phyloP scores from a whole-genome alignment of 305 asterid genomes.

The Fraxinus platypoda region DNA sequence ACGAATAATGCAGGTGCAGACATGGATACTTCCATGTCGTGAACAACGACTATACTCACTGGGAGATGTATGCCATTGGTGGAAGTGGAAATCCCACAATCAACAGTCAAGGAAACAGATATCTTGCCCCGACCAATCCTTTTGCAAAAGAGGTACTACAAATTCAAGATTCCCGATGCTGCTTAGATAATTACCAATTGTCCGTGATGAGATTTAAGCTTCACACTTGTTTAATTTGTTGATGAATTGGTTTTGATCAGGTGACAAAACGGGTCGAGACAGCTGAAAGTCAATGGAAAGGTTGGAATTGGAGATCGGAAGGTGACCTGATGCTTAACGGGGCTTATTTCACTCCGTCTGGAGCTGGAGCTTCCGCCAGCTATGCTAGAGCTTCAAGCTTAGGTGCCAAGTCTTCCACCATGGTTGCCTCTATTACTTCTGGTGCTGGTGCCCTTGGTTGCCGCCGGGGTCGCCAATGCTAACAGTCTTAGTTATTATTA shows the following conservation, averaged over 20 bases:
- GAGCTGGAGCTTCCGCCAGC: constrained; percentile 91
- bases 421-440: constrained; percentile 71
- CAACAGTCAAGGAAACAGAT: constrained; percentile 91
- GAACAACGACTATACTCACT: constrained; percentile 93
- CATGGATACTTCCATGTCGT: constrained; percentile 93
- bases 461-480: constrained; percentile 73
- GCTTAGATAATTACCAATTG: background rate
- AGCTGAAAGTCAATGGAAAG: constrained; percentile 59
- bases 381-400: constrained; percentile 94
- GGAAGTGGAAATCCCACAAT: constrained; percentile 89
- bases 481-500: constrained; percentile 27
- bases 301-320: constrained; percentile 96
- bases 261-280: constrained; percentile 92
- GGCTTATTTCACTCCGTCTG: constrained; percentile 87
- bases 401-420: constrained; percentile 86
- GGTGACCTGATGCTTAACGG: constrained; percentile 90
- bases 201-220: background rate
- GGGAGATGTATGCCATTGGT: constrained; percentile 99
- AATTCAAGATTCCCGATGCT: background rate
- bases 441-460: constrained; percentile 82
- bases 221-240: background rate
- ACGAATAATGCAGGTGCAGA: constrained; percentile 56
- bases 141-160: constrained; percentile 80
- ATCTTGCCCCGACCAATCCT: constrained; percentile 71
- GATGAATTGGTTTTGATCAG: constrained; percentile 31